A percentile compares a stretch with the other conserved stretches of the same genome.
These are phyloP conservation scores for Akebia trifoliata DNA, from an alignment of 164 flowering plant species.

Conservation along the genomic window DNA sequence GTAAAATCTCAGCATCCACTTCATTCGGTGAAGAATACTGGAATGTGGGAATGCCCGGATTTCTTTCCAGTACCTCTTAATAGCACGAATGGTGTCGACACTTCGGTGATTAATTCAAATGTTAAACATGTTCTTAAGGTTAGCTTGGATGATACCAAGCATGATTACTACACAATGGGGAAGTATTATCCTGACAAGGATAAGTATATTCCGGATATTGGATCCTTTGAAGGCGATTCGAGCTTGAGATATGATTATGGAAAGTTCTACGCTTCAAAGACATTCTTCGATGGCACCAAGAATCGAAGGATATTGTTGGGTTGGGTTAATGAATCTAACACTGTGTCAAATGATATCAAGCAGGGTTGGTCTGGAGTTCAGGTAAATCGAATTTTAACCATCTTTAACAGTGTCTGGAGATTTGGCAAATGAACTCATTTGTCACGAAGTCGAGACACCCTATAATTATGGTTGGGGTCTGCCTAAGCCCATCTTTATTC, in stretches of 20 bases:
- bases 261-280: constrained; percentile 49
- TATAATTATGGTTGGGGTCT: too few relatives aligned
- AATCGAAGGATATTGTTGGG: constrained; percentile 47
- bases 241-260: constrained; percentile 56
- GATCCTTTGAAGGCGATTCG: constrained; percentile 7
- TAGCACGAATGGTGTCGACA: constrained; percentile 32
- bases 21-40: constrained; percentile 30
- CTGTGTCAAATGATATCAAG: not conserved
- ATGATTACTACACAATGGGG: constrained; percentile 42
- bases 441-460: too few relatives aligned
- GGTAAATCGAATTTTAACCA: constrained; percentile 6
- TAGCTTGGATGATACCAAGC: constrained; percentile 26
- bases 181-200: constrained; percentile 24
- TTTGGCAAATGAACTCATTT: too few relatives aligned
- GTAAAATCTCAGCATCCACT: constrained; percentile 28
- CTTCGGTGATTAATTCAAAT: constrained; percentile 19
- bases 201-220: constrained; percentile 22
- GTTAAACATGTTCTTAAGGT: constrained; percentile 46
- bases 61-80: constrained; percentile 37
- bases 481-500: too few relatives aligned
- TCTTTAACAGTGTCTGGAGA: too few relatives aligned
- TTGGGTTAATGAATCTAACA: constrained; percentile 35
- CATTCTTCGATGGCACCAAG: constrained; percentile 31
- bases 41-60: too few relatives aligned
- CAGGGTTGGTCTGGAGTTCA: constrained; percentile 31